Evolutionary conservation across 371 early-diverging fungal genomes (phyloP), one percentile per base, ranked within the genome.

Genomic region (Lichtheimia corymbifera): DNA sequence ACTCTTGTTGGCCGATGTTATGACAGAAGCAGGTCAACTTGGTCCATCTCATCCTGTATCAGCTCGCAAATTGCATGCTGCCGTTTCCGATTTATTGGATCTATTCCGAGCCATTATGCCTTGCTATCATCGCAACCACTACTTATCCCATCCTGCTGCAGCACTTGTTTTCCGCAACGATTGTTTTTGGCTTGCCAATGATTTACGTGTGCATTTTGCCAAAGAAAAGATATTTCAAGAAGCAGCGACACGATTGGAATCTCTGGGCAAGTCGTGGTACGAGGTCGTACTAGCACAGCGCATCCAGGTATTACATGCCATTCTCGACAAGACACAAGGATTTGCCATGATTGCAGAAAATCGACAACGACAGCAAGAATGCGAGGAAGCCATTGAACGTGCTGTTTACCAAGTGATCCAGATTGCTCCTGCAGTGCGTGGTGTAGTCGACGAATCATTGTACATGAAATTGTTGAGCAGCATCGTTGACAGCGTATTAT

Each of bases 151-250:
- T n/a, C 85, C 88, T 15, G 83, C 86, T 4, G 61, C 82, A 22
- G 67, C 84, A 0, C 79, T 90, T 54, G 68, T 89, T 12, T 88
- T 90, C 58, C 72, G 84, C 53, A 91, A 90, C 42, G 92, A 91
- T 61, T 91, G 92, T 58, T 73, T 83, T 65, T 90, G 84, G 71
- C 67, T 90, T 9, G 82, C 89, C 67, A 25, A 25, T 6, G 45
- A 45, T 6, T 30, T 52, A 11, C 30, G 20, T 7, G 13, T 24
- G 24, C 27, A 18, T 11, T 27, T 51, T 25, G 61, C 64, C 12
- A 54, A 56, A 28, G 44, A 53, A 25, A 24, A 59, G 13, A 2
- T 43, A 12, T 53, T 63, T 0, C 28, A 56, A 9, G 22, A 60
- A 0, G 59, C 67, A 1, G 65, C 66, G 4, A 25, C 56, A 14